Conservation (phyloP, 2,329 filamentous ascomycete genomes). For the Cadophora gregata region DNA sequence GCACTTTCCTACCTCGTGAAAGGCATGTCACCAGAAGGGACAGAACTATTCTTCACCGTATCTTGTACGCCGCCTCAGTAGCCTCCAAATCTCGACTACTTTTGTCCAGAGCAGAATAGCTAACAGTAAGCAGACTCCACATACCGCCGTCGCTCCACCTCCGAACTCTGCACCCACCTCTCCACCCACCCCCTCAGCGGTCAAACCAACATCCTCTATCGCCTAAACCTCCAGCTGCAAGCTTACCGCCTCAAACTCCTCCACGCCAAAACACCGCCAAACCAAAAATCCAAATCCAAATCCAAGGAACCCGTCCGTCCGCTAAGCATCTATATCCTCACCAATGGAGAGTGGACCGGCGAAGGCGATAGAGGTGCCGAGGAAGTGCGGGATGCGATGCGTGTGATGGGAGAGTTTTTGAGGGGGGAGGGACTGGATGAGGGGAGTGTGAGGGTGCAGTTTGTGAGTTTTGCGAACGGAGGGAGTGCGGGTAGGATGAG, state of each 20-base stretch:
- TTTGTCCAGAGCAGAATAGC: too few species aligned
- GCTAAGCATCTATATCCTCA: constrained; percentile 25
- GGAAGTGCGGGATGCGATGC: constrained; percentile 15
- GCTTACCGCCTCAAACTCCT: constrained; percentile 28
- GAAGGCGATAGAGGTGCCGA: constrained; percentile 32
- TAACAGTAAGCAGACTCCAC: constrained; percentile 28
- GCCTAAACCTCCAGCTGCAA: constrained; percentile 33
- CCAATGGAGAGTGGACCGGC: too few species aligned
- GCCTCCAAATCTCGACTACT: too few species aligned
- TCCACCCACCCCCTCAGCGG: constrained; percentile 27
- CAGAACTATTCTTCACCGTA: constrained; percentile 40
- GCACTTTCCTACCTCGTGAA: constrained; percentile 42
- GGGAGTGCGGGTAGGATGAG: constrained; percentile 26
- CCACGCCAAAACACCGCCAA: constrained; percentile 24
- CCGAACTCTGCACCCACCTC: constrained; percentile 30
- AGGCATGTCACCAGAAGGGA: constrained; percentile 37
- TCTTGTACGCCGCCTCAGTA: not conserved
- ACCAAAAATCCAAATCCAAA: not conserved
- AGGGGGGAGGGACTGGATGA: not conserved
- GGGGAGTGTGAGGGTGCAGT: constrained; percentile 26
- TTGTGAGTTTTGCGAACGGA: constrained; percentile 34
- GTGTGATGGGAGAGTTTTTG: not conserved
- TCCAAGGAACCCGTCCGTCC: constrained; percentile 27
- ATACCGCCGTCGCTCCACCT: constrained; percentile 34
- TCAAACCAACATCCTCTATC: constrained; percentile 33